Evolutionary conservation across 2,329 filamentous ascomycete species (phyloP).

Genomic region (Juglanconis oblonga): DNA sequence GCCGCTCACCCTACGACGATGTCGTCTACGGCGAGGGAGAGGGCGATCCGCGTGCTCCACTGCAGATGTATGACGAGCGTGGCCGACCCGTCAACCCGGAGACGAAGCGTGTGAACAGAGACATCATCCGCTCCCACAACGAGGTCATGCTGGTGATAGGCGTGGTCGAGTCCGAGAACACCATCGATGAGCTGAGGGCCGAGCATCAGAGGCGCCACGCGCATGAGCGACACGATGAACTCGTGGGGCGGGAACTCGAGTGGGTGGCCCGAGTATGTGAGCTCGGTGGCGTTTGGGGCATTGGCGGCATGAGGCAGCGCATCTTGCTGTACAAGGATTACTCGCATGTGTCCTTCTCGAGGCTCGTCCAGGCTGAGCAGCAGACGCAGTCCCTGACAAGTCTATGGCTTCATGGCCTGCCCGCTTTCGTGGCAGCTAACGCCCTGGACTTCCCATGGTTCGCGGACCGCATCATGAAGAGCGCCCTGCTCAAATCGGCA

Average conservation of each 20-base stretch:
- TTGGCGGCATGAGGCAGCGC: slow-evolving; percentile 51
- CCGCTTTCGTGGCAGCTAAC: slow-evolving; percentile 34
- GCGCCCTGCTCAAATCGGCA: slow-evolving; percentile 7
- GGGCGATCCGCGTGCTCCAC: slow-evolving; percentile 36
- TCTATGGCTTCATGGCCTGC: slow-evolving; percentile 37
- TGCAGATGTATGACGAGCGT: slow-evolving; percentile 52
- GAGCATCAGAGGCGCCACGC: slow-evolving; percentile 35
- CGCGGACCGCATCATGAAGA: slow-evolving; percentile 2
- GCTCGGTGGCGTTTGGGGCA: slow-evolving; percentile 47
- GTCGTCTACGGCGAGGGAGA: slow-evolving; percentile 49
- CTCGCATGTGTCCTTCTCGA: slow-evolving; percentile 46
- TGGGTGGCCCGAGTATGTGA: slow-evolving; percentile 34
- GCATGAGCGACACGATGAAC: slow-evolving; percentile 47
- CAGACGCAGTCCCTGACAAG: slow-evolving; percentile 30
- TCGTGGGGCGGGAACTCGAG: slow-evolving; percentile 39
- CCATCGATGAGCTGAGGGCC: slow-evolving; percentile 34
- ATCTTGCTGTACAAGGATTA: slow-evolving; percentile 54
- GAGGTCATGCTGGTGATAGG: slow-evolving; percentile 63
- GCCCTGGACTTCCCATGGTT: slow-evolving; percentile 13
- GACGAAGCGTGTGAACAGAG: slow-evolving; percentile 53
- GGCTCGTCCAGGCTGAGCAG: slow-evolving; percentile 35
- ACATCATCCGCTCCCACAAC: slow-evolving; percentile 59
- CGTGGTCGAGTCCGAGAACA: slow-evolving; percentile 56
- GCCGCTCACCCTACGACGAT: slow-evolving; percentile 59
- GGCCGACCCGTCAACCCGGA: slow-evolving; percentile 55